Evolutionary conservation across 106 monocot genomes (phyloP), one percentile per base, ranked within the genome.

Genomic region (Apostasia shenzhenica): DNA sequence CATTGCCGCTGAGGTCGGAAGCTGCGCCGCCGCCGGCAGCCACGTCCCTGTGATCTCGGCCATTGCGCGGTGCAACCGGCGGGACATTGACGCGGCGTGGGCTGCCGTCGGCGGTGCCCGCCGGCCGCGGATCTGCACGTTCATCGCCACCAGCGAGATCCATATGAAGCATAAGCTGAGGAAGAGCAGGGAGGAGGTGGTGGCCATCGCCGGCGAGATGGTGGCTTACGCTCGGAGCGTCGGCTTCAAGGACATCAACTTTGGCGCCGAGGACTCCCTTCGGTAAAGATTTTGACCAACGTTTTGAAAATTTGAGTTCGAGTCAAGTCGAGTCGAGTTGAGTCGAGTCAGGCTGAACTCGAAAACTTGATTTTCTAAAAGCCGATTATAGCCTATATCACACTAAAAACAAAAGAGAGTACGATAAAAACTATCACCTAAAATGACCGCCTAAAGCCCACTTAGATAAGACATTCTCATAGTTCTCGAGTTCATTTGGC

Each of bases 151-250:
- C 1, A 84, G 84, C 63, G 73, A 84, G 63, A 77, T 84, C 1
- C 84, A 84, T 8, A 70, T 84, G 80, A 11, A 75, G 70, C 64
- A 80, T 68, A 84, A 84, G 77, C 65, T 84, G 49, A 69, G 70
- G 69, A 84, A 77, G 80, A 58, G 72, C 54, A 80, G 73, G 65
- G 80, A 84, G 73, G 84, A 84, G 76, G 80, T 84, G 45, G 80
- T 80, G 57, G 61, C 45, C 8, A 73, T 76, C 3, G 80, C 80
- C 12, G 61, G 45, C 51, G 80, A 84, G 69, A 84, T 80, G 80
- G 84, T 84, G 53, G 73, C 73, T 4, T 84, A 80, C 57, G 80
- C 84, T 1, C 68, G 80, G 77, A 74, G 75, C 63, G 61, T 84
- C 14, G 84, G 84, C 45, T 84, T 76, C 12, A 26, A 64, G 44